Evolutionary conservation across 2,329 filamentous ascomycete genomes (phyloP).

Genomic region (Aspergillus sp.): DNA sequence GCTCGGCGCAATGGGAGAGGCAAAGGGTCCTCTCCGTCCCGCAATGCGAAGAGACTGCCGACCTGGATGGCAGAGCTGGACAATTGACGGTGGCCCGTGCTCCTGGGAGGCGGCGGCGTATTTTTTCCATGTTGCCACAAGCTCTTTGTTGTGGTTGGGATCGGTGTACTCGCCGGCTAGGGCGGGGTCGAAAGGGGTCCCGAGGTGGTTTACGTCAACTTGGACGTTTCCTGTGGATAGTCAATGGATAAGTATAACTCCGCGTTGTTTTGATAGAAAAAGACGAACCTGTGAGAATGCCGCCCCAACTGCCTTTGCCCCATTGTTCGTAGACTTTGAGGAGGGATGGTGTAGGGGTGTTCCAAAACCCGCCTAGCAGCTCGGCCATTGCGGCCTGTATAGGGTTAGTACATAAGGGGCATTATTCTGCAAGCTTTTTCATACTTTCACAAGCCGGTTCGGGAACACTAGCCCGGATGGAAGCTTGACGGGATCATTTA

Average conservation of each 20-base stretch:
- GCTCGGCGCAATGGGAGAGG: slow-evolving; percentile 42
- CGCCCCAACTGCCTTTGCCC: slow-evolving; percentile 50
- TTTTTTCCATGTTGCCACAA: slow-evolving; percentile 33
- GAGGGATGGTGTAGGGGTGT: slow-evolving; percentile 52
- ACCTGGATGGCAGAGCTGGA: slow-evolving; percentile 52
- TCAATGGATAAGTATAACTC: neutral
- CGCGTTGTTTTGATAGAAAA: neutral
- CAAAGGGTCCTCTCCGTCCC: slow-evolving; percentile 41
- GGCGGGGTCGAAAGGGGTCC: slow-evolving; percentile 36
- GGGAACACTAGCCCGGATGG: slow-evolving; percentile 61
- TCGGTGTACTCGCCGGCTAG: slow-evolving; percentile 32
- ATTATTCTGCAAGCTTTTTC: slow-evolving; percentile 15
- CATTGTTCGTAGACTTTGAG: slow-evolving; percentile 57
- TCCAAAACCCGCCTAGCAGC: slow-evolving; percentile 50
- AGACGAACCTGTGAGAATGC: slow-evolving; percentile 47
- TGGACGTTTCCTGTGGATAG: slow-evolving; percentile 43
- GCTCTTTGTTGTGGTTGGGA: slow-evolving; percentile 20
- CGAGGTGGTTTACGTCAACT: slow-evolving; percentile 50
- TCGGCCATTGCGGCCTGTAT: slow-evolving; percentile 51
- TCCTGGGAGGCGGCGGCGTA: slow-evolving; percentile 39
- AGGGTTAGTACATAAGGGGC: neutral
- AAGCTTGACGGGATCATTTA: slow-evolving; percentile 53
- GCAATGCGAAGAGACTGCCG: slow-evolving; percentile 49
- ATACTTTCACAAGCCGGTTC: slow-evolving; percentile 57
- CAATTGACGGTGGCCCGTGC: slow-evolving; percentile 48